Conservation (phyloP, 495 filamentous ascomycete species). For the Penicillium lividum region DNA sequence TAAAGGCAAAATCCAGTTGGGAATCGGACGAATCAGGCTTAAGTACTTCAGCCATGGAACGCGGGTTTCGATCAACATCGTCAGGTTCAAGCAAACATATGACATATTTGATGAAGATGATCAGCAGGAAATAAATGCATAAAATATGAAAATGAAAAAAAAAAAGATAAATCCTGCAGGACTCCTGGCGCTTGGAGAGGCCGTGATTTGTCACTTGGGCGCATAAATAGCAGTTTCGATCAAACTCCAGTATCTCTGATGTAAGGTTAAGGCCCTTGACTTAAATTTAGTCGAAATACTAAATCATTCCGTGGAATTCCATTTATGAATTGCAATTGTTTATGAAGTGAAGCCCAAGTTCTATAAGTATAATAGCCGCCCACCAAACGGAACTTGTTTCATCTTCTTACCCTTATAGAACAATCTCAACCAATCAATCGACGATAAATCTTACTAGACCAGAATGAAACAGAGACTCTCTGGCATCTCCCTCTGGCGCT, state of each 20-base stretch:
- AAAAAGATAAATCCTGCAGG: neutral
- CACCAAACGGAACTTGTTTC: constrained; percentile 1
- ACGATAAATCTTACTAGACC: neutral
- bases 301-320: no score
- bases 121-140: neutral
- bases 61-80: neutral
- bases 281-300: no score
- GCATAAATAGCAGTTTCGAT: constrained; percentile 11
- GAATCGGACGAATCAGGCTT: constrained; percentile 11
- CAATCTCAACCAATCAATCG: neutral
- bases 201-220: constrained; percentile 16
- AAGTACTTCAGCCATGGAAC: constrained; percentile 2
- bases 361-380: neutral
- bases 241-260: no score
- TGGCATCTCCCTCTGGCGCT: constrained; percentile 8
- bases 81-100: neutral
- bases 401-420: neutral
- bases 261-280: no score
- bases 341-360: no score
- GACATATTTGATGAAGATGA: neutral
- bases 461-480: constrained; percentile 4
- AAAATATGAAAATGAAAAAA: neutral
- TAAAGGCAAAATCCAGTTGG: constrained; percentile 1
- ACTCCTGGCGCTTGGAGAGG: constrained; percentile 10
- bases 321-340: no score